Conservation (phyloP, 495 filamentous ascomycete species). For the Penicillium soppii region DNA sequence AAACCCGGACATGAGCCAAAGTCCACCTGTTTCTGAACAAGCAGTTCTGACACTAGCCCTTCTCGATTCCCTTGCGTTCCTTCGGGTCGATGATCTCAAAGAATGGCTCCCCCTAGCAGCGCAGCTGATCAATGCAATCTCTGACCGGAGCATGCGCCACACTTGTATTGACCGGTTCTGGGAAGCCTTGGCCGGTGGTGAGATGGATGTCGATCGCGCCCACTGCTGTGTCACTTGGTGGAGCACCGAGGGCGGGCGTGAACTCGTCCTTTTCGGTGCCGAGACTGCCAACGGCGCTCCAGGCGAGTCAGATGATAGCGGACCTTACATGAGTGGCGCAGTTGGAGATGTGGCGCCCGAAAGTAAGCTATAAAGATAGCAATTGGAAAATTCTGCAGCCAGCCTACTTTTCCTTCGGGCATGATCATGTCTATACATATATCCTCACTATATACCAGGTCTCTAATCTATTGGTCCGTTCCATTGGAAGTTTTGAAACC, state of each 20-base stretch:
- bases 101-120: slow-evolving; percentile 76
- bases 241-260: slow-evolving; percentile 67
- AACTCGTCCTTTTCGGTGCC: slow-evolving; percentile 59
- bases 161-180: slow-evolving; percentile 76
- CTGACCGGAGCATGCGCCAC: slow-evolving; percentile 60
- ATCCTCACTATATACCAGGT: slow-evolving; percentile 6
- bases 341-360: slow-evolving; percentile 43
- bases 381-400: neutral
- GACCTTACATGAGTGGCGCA: slow-evolving; percentile 61
- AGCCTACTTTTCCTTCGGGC: slow-evolving; percentile 3
- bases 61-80: slow-evolving; percentile 76
- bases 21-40: slow-evolving; percentile 69
- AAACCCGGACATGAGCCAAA: slow-evolving; percentile 29
- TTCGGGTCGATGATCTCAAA: slow-evolving; percentile 68
- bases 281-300: slow-evolving; percentile 28
- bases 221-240: slow-evolving; percentile 87
- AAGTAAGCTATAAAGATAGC: slow-evolving; percentile 36
- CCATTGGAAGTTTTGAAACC: neutral
- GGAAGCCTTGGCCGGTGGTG: slow-evolving; percentile 77
- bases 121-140: slow-evolving; percentile 61
- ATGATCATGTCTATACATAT: slow-evolving; percentile 11
- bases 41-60: slow-evolving; percentile 76
- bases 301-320: slow-evolving; percentile 20
- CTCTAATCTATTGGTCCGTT: no score
- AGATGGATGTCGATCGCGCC: slow-evolving; percentile 89